phyloP scores from a whole-genome alignment of 352 stramenopile species.

The Pythium scleroteichum region DNA sequence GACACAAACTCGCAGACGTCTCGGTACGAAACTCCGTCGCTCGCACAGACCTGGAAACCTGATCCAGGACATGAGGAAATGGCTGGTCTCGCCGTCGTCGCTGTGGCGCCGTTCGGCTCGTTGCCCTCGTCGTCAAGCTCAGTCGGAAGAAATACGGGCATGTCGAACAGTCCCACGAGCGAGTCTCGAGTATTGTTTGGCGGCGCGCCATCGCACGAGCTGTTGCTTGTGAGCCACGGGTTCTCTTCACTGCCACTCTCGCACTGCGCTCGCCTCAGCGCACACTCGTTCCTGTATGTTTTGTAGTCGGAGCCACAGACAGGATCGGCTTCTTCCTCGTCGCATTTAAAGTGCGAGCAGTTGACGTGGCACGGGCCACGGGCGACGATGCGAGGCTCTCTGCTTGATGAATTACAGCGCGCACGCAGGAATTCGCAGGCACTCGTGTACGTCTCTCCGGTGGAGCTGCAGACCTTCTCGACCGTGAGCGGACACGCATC shows the following conservation, averaged over 20 bases:
- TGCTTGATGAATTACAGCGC: neutral
- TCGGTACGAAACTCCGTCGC: neutral
- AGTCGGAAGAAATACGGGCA: neutral
- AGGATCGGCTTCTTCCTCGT: neutral
- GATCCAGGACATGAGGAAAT: neutral
- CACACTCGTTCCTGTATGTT: slow-evolving; percentile 24
- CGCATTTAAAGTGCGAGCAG: neutral
- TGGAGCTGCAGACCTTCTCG: slow-evolving; percentile 2
- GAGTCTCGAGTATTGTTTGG: neutral
- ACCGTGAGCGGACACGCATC: neutral
- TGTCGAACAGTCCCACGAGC: neutral
- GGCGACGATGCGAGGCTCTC: neutral
- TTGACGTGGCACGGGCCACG: neutral
- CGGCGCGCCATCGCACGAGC: neutral
- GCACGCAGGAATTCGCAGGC: slow-evolving; percentile 2
- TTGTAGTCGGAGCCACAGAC: slow-evolving; percentile 19
- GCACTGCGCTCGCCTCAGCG: slow-evolving; percentile 14
- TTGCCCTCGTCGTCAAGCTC: neutral
- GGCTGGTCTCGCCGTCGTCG: neutral
- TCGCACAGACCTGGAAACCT: slow-evolving; percentile 3
- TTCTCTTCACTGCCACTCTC: neutral
- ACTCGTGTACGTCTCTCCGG: neutral
- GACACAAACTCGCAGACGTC: slow-evolving; percentile 4
- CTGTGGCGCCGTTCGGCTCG: neutral
- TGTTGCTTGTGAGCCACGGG: neutral